phyloP scores from a whole-genome alignment of 345 rosid genomes.

The Linum lewisii region DNA sequence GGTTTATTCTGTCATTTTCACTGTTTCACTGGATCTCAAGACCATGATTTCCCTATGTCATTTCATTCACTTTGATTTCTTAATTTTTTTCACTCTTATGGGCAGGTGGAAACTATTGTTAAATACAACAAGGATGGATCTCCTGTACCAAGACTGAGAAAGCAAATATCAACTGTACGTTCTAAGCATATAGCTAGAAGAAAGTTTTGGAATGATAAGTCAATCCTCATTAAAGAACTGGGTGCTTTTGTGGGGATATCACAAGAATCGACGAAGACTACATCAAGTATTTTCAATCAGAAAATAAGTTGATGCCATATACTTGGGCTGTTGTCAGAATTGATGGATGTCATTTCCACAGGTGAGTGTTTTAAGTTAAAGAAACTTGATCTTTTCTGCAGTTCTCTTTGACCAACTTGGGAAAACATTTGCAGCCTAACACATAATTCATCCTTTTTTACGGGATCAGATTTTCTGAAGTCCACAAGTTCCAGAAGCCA shows the following conservation, averaged over 20 bases:
- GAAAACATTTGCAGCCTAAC: not conserved
- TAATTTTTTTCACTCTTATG: not conserved
- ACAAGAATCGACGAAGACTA: slow-evolving; percentile 52
- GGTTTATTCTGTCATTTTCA: not conserved
- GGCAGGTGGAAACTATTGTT: slow-evolving; percentile 61
- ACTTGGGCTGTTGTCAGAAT: no score
- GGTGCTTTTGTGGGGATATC: slow-evolving; percentile 48
- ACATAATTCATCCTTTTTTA: slow-evolving; percentile 17
- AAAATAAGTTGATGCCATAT: slow-evolving; percentile 63
- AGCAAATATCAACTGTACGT: no score
- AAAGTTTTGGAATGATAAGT: no score
- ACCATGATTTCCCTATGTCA: not conserved
- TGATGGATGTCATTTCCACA: slow-evolving; percentile 97
- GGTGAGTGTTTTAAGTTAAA: slow-evolving; percentile 25
- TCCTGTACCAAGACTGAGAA: no score
- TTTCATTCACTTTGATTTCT: not conserved
- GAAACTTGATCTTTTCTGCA: no score
- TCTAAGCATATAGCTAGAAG: no score
- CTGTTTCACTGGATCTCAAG: not conserved
- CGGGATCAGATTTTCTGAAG: slow-evolving; percentile 56
- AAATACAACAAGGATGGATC: no score
- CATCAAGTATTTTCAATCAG: slow-evolving; percentile 53
- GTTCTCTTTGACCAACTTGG: no score
- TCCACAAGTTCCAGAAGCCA: no score
- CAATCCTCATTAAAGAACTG: slow-evolving; percentile 38